A percentile compares a stretch with the other conserved stretches of the same genome.
phyloP scores from a whole-genome alignment of 106 monocot species.

The Alisma plantagoaquatica region DNA sequence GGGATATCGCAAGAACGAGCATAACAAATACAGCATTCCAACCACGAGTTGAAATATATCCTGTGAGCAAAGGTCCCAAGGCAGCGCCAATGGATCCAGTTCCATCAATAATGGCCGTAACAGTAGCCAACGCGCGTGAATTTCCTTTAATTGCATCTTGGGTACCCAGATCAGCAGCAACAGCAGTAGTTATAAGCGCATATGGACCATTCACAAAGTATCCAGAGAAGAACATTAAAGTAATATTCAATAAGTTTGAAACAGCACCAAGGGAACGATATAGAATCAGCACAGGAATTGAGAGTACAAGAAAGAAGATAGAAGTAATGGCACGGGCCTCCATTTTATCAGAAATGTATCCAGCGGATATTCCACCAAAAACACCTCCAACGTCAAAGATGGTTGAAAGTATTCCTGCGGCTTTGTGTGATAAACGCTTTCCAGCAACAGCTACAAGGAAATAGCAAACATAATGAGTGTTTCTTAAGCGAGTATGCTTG shows the following conservation, averaged over 20 bases:
- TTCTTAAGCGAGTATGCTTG: too few species aligned
- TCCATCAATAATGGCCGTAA: slow-evolving; percentile 88
- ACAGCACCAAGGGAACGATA: slow-evolving; percentile 47
- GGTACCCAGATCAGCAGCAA: too few species aligned
- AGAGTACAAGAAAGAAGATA: slow-evolving; percentile 44
- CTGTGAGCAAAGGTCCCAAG: slow-evolving; percentile 74
- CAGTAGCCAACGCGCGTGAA: slow-evolving; percentile 77
- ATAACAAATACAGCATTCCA: slow-evolving; percentile 81
- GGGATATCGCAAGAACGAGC: slow-evolving; percentile 54
- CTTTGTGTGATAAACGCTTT: slow-evolving; percentile 47
- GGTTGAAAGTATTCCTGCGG: too few species aligned
- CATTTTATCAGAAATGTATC: too few species aligned
- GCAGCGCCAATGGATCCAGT: too few species aligned
- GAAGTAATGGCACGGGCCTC: too few species aligned
- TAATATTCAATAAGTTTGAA: slow-evolving; percentile 42
- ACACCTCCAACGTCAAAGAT: too few species aligned
- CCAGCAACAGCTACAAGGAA: slow-evolving; percentile 88
- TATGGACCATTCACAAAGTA: slow-evolving; percentile 93
- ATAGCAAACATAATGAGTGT: too few species aligned
- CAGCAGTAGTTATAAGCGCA: slow-evolving; percentile 82
- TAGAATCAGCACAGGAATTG: slow-evolving; percentile 50
- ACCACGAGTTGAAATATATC: slow-evolving; percentile 69
- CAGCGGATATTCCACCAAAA: too few species aligned
- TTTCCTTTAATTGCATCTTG: slow-evolving; percentile 48
- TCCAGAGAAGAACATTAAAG: slow-evolving; percentile 77